Evolutionary conservation across 2,329 filamentous ascomycete species (phyloP), one percentile per base, ranked within the genome.

Genomic region (Colletotrichum sp.): DNA sequence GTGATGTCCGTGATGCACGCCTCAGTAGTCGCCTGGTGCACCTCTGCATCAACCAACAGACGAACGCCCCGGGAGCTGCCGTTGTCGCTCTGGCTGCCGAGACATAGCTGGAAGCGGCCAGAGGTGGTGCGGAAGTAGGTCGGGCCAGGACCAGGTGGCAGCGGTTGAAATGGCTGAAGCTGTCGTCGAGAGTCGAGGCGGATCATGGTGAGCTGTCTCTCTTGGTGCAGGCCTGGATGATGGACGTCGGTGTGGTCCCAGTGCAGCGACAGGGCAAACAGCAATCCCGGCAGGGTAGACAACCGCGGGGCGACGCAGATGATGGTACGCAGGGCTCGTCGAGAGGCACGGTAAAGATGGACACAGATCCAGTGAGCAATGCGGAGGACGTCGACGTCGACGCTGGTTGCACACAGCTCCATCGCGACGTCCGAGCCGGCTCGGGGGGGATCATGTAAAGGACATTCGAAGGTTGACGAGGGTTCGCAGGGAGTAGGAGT

Each of bases 61-160:
- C 24, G 73, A 32, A 75, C 32, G 18, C 63, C 18, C 4, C 68
- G 59, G 36, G 34, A 30, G 43, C 43, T 43, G 39, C 26, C 63
- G 26, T 28, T 34, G 55, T 55, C 57, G 63, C 26, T 24, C 16
- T 67, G 73, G 7, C 57, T 15, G 7, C 69, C 64, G 21, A 75
- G 43, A 57, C 69, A 73, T 28, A 75, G 10, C n/a, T 75, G 69
- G 16, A 72, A 30, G 16, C 57, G 55, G 24, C 73, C 73, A 10
- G 69, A 72, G 16, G 48, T 34, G 64, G 39, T 73, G 57, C 73
- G 73, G 24, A 59, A 32, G 16, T 59, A 67, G 13, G 55, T 67
- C 43, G 69, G 24, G 6, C 24, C 12, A 18, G 55, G 18, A 16
- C 43, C 43, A 52, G 43, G 43, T 52, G 43, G 43, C 43, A 52